Evolutionary conservation across 1,139 yeast genomes (phyloP), one percentile per base, ranked within the genome.

Genomic region (Taiozyma sp.): DNA sequence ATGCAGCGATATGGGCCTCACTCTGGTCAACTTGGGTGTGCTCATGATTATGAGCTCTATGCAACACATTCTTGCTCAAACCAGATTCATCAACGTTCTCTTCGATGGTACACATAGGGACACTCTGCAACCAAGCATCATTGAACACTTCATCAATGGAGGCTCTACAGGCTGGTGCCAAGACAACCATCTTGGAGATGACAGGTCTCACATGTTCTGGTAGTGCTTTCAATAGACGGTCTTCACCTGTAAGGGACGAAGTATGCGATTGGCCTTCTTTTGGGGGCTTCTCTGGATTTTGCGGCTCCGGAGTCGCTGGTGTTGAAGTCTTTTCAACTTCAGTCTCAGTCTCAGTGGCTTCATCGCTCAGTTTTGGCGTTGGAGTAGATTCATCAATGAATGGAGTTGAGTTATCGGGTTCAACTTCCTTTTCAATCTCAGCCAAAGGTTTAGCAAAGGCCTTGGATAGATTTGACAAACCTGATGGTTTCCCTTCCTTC

Each of bases 1-100:
- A 78, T 49, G 95, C 87, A 16, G 97, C 97, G 70, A 92, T 92
- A 68, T 92, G 98, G 0, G 97, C 98, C 62, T 89, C 96, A 53
- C 90, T 84, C 67, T 89, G 96, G 61, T 90, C 96, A 48, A 92
- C 97, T 60, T 82, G 83, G 1, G 97, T 88, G 66, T 92, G 98
- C 44, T 76, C 78, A 65, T 92, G 98, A 63, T 81, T 84, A 4
- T 72, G 70, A 44, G 80, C 77, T 51, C 66, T 55, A 32, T 54
- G 66, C 16, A 67, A 60, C 24, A 70, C 64, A 24, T 66, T 62
- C 29, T 61, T 60, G 29, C 68, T 58, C 41, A 70, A 63, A 2
- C 74, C 75, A 36, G 65, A 58, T 16, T 62, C 68, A 49, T 64
- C 69, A 39, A 69, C 55, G 14, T 72, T 66, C 54, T 82, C 83